Evolutionary conservation across 768 basidiomycete genomes (phyloP), one percentile per base, ranked within the genome.

Genomic region (Cantharellus cinnabarinus): DNA sequence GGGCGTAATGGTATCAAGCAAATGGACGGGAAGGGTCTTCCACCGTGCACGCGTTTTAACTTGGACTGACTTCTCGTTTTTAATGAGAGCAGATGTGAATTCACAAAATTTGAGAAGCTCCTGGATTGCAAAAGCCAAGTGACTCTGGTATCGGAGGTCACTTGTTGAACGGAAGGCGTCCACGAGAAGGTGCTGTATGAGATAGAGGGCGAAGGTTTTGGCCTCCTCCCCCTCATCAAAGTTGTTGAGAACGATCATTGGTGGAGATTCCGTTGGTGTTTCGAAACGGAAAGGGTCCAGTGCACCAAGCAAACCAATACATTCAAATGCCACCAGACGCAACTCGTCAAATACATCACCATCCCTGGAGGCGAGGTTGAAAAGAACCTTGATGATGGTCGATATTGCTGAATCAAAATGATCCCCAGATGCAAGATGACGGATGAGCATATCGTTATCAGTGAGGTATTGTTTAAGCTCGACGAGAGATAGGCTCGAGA

Each of bases 231-330:
- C 80, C 63, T 93, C 84, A 0, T 72, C 73, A 67, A 90, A 95
- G 67, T 97, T 91, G 65, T 76, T 78, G 61, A 81, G 73, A 54
- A 97, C 76, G 52, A 90, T 76, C 71, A 86, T 83, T 50, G 76
- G 75, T 2, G 77, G 69, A 62, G 84, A 81, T 42, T 70, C 71
- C 39, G 75, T 67, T 1, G 72, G 71, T 20, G 89, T 74, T 62
- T 88, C 83, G 65, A 85, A 85, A 55, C 95, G 77, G 72, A 98
- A 94, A 0, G 94, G 94, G 69, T 99, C 95, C 15, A 93, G 76
- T 2, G 95, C 95, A 3, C 95, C 95, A 7, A 98, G 71, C 29
- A 88, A 78, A 1, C 93, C 90, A 59, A 98, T 80, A 67, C 89
- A 95, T 66, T 95, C 88, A 66, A 83, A 91, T 0, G 89, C 84